A percentile compares a stretch with the other conserved stretches of the same genome.
phyloP scores from a whole-genome alignment of 179 eudicot genomes.

The Actinidia chinensis region DNA sequence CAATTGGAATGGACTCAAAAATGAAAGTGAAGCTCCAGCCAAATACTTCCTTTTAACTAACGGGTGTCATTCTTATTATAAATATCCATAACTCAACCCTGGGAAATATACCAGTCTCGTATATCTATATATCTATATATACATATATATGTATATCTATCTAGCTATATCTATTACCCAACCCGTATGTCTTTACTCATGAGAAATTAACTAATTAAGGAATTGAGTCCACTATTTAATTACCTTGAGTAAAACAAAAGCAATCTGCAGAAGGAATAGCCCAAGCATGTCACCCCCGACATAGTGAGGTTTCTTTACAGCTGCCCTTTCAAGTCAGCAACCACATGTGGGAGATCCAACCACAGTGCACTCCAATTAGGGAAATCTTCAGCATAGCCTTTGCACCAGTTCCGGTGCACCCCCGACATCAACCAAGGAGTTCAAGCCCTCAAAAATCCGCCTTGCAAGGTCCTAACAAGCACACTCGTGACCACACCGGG shows the following conservation, averaged over 20 bases:
- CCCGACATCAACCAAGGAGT: conserved; percentile 10
- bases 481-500: neutral
- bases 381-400: conserved; percentile 7
- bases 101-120: too few species aligned
- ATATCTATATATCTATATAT: too few species aligned
- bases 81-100: too few species aligned
- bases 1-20: too few species aligned
- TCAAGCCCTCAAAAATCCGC: conserved; percentile 15
- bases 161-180: too few species aligned
- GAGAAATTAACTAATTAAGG: too few species aligned
- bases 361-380: conserved; percentile 17
- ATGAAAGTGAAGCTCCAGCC: too few species aligned
- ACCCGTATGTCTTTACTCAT: too few species aligned
- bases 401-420: conserved; percentile 17
- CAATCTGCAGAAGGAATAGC: conserved; percentile 20
- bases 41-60: too few species aligned
- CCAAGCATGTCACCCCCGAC: conserved; percentile 15
- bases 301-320: conserved; percentile 1
- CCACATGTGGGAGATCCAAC: conserved; percentile 23
- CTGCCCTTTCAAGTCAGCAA: conserved; percentile 5
- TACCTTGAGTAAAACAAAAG: conserved; percentile 16
- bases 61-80: too few species aligned
- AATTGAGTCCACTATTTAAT: too few species aligned
- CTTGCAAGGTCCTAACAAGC: neutral
- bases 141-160: too few species aligned